Conservation (phyloP, 176 grass and related monocot genomes). For the Chloris gayana region DNA sequence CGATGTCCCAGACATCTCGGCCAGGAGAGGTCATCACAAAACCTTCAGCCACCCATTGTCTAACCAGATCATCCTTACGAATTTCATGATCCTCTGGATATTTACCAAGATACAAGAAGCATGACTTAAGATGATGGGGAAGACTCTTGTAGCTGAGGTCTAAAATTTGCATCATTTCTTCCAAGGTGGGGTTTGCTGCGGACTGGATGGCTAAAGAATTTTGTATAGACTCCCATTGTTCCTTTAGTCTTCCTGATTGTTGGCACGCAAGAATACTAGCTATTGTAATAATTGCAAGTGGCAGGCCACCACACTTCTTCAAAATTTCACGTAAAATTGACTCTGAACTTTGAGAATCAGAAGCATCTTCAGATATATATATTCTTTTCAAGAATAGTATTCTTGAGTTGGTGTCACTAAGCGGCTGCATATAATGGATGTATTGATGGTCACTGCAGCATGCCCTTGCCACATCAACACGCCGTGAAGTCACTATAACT, state of each 20-base stretch:
- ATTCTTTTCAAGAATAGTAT: not conserved
- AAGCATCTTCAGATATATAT: not conserved
- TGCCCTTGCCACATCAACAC: not conserved
- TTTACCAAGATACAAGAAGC: slow-evolving; percentile 42
- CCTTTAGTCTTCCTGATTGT: not conserved
- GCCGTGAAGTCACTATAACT: slow-evolving; percentile 13
- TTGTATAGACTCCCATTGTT: slow-evolving; percentile 1
- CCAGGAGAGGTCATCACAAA: slow-evolving; percentile 9
- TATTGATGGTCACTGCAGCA: not conserved
- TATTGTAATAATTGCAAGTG: slow-evolving; percentile 8
- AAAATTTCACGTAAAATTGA: not conserved
- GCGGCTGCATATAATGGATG: not conserved
- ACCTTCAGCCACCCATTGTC: slow-evolving; percentile 50
- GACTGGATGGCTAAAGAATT: not conserved
- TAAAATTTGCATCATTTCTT: slow-evolving; percentile 34
- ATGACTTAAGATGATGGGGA: slow-evolving; percentile 35
- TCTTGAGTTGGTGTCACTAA: not conserved
- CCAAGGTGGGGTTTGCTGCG: slow-evolving; percentile 10
- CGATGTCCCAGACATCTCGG: slow-evolving; percentile 24
- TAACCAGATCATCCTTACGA: slow-evolving; percentile 16
- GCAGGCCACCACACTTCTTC: slow-evolving; percentile 1
- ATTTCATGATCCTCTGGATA: slow-evolving; percentile 39
- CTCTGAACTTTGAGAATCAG: not conserved
- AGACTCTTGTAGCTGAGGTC: slow-evolving; percentile 40
- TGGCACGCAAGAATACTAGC: slow-evolving; percentile 18